These are phyloP conservation scores for Ustilago crameri DNA, from an alignment of 1,284 basidiomycete species.

Conservation along the genomic window DNA sequence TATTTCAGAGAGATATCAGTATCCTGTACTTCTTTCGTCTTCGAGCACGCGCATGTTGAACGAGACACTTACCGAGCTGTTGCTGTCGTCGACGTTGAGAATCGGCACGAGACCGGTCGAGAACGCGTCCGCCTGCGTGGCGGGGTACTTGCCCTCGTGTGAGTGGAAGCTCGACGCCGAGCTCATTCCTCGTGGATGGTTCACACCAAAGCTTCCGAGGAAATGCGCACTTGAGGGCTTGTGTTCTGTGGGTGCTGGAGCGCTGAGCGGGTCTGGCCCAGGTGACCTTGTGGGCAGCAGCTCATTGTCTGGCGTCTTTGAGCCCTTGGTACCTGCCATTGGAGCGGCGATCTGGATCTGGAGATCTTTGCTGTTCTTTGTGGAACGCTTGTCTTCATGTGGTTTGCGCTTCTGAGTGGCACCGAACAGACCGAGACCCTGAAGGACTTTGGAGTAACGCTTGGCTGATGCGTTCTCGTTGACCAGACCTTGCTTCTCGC, in stretches of 20 bases:
- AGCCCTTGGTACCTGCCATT: conserved; percentile 3
- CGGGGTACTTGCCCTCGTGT: conserved; percentile 30
- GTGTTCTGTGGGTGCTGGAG: conserved; percentile 3
- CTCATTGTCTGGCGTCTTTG: background rate
- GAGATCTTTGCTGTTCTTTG: conserved; percentile 10
- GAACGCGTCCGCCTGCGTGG: conserved; percentile 21
- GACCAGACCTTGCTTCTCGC: conserved; percentile 15
- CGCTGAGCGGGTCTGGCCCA: conserved; percentile 6
- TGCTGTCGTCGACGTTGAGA: conserved; percentile 25
- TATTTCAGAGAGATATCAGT: background rate
- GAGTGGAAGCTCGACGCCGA: conserved; percentile 22
- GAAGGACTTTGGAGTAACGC: conserved; percentile 26
- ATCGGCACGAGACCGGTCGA: conserved; percentile 33
- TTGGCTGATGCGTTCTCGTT: conserved; percentile 7
- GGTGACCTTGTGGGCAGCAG: background rate
- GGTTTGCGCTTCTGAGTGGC: conserved; percentile 21
- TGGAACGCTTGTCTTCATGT: background rate
- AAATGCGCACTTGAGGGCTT: conserved; percentile 25
- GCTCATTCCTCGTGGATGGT: conserved; percentile 21
- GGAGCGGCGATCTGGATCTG: conserved; percentile 22
- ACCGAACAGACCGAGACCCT: conserved; percentile 27
- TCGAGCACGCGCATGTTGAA: background rate
- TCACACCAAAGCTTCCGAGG: conserved; percentile 16
- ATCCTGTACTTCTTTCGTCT: background rate
- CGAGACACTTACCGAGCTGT: conserved; percentile 10